Evolutionary conservation across 2,329 filamentous ascomycete species (phyloP).

Genomic region (Xylaria sp.): DNA sequence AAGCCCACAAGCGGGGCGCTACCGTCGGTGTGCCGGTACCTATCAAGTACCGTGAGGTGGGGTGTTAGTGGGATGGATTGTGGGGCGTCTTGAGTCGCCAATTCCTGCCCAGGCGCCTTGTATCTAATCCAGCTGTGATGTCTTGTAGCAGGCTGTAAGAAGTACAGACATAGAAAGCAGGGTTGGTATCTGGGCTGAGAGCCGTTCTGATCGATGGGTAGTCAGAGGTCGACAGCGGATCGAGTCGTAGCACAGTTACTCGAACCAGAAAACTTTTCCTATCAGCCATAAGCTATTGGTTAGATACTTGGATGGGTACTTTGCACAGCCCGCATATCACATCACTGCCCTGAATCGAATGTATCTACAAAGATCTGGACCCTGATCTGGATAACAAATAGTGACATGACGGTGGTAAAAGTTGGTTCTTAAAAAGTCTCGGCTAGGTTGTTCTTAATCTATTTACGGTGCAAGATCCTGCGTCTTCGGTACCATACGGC

Average conservation of each 20-base stretch:
- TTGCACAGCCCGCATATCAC: not conserved
- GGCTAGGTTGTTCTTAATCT: not conserved
- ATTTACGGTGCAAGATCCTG: not conserved
- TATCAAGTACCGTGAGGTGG: not conserved
- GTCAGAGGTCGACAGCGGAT: not conserved
- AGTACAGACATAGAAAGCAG: not conserved
- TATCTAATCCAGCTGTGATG: conserved; percentile 17
- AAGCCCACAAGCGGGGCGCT: not conserved
- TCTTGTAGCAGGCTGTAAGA: not conserved
- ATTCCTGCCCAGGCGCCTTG: not conserved
- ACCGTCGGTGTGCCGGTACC: too few species aligned
- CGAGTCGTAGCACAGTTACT: not conserved
- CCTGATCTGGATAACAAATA: not conserved
- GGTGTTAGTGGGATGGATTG: conserved; percentile 11
- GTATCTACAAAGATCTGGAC: not conserved
- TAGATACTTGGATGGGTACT: too few species aligned
- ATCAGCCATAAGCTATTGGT: too few species aligned
- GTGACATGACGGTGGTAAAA: not conserved
- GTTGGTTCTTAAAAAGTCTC: not conserved
- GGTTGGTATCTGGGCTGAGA: not conserved
- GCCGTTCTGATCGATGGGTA: not conserved
- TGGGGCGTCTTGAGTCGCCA: conserved; percentile 19
- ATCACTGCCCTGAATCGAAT: not conserved
- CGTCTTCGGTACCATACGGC: not conserved
- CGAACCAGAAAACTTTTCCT: too few species aligned